These are phyloP conservation scores for Camelina hispida DNA, from an alignment of 345 rosid species.

Conservation along the genomic window DNA sequence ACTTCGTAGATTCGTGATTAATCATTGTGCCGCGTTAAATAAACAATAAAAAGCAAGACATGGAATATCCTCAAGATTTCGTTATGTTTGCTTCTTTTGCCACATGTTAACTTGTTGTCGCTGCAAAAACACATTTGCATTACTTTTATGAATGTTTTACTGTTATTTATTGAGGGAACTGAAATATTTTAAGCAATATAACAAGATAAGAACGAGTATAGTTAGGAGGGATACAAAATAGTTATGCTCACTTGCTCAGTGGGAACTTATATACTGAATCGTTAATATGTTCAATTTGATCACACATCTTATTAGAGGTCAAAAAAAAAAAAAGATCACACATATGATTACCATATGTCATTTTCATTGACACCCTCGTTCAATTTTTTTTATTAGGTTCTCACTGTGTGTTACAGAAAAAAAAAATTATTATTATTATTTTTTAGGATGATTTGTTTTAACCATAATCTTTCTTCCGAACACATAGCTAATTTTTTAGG, in stretches of 20 bases:
- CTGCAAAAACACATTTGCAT: not conserved
- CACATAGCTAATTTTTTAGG: not conserved
- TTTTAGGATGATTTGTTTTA: not conserved
- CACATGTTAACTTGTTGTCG: slow-evolving; percentile 47
- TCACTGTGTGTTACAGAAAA: no score
- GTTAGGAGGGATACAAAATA: slow-evolving; percentile 26
- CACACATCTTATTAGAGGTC: no score
- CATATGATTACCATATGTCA: slow-evolving; percentile 4
- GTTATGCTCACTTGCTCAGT: slow-evolving; percentile 11
- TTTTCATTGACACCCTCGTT: not conserved
- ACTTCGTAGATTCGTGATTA: slow-evolving; percentile 42
- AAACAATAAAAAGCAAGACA: slow-evolving; percentile 42
- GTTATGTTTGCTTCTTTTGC: slow-evolving; percentile 45
- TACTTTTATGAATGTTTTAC: slow-evolving; percentile 5
- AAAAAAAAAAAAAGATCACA: no score
- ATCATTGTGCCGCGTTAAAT: slow-evolving; percentile 41
- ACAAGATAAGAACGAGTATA: slow-evolving; percentile 26
- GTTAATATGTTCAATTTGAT: not conserved
- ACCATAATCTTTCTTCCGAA: not conserved
- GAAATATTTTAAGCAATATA: slow-evolving; percentile 9
- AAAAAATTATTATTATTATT: not conserved
- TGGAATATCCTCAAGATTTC: slow-evolving; percentile 46
- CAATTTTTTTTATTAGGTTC: not conserved
- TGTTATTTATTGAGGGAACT: not conserved
- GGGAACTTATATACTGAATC: not conserved